Evolutionary conservation across 257 asterid genomes (phyloP), one percentile per base, ranked within the genome.

Genomic region (Primulina eburnea): DNA sequence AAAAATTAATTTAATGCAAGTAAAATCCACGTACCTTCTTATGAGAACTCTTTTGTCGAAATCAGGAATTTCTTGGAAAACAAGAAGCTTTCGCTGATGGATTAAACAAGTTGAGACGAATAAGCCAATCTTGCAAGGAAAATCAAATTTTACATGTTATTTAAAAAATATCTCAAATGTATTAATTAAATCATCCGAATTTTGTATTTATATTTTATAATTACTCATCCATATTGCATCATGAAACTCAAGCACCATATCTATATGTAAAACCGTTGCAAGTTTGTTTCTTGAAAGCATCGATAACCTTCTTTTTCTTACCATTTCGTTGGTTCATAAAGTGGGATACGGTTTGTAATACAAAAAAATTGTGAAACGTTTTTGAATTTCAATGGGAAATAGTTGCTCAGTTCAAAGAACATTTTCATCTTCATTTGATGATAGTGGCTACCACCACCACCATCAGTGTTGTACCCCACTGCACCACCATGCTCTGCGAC

Each of bases 401-500:
- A 78, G 17, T 64, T 75, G 26, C 37, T 80, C 88, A n/a, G 70
- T 66, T 38, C 24, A 71, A 50, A 82, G 82, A 63, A 70, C 76
- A 60, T 56, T 68, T 62, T 71, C 82, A 59, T 63, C 77, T 24
- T 76, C 84, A 32, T 79, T 65, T 76, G 69, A 70, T 62, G 63
- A 67, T 69, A 69, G 68, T 64, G 64, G 77, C 71, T 79, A 79
- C 33, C 40, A 33, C 17, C 84, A 76, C 2, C 76, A 18, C 76
- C 82, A 76, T 68, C 77, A 80, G 5, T 69, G 34, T 64, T 67
- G 4, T 16, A 30, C 80, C n/a, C 82, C 84, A 18, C 71, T 37
- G 73, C 82, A 79, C 78, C 77, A 77, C 84, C 84, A 75, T 4
- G 55, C 79, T 37, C 83, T 81, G 67, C 33, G 33, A 4, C 33